phyloP scores from a whole-genome alignment of 176 grass and related monocot species.

The Bonia amplexicaulis region DNA sequence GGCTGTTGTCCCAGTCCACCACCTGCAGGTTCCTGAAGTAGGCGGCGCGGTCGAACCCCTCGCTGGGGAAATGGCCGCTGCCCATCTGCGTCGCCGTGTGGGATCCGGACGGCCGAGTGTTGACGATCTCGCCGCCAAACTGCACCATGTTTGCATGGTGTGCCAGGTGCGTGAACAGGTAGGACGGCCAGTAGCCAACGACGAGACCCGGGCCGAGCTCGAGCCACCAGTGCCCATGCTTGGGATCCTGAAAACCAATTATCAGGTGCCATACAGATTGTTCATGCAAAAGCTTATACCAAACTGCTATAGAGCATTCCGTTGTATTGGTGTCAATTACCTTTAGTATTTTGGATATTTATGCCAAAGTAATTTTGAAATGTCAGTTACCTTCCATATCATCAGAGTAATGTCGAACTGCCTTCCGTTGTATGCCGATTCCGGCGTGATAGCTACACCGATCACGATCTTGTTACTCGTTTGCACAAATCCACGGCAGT shows the following conservation, averaged over 20 bases:
- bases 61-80: conserved; percentile 64
- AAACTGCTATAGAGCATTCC: too few species aligned
- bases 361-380: not conserved
- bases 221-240: conserved; percentile 86
- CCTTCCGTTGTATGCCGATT: conserved; percentile 54
- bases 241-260: conserved; percentile 55
- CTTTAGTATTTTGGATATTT: not conserved
- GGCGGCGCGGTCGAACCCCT: conserved; percentile 67
- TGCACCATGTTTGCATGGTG: conserved; percentile 84
- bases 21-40: conserved; percentile 81
- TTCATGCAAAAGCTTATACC: not conserved
- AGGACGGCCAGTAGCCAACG: conserved; percentile 83
- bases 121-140: conserved; percentile 80
- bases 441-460: conserved; percentile 64
- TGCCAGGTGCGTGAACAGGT: conserved; percentile 77
- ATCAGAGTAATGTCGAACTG: conserved; percentile 73
- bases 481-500: conserved; percentile 70
- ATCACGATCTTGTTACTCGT: conserved; percentile 82
- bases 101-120: conserved; percentile 39
- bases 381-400: conserved; percentile 66
- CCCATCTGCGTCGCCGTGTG: conserved; percentile 94
- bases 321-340: too few species aligned
- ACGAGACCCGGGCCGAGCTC: conserved; percentile 53
- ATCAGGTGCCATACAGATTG: not conserved
- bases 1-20: conserved; percentile 86